Evolutionary conservation across 306 rosid genomes (phyloP).

Genomic region (Styphnolobium japonicum): DNA sequence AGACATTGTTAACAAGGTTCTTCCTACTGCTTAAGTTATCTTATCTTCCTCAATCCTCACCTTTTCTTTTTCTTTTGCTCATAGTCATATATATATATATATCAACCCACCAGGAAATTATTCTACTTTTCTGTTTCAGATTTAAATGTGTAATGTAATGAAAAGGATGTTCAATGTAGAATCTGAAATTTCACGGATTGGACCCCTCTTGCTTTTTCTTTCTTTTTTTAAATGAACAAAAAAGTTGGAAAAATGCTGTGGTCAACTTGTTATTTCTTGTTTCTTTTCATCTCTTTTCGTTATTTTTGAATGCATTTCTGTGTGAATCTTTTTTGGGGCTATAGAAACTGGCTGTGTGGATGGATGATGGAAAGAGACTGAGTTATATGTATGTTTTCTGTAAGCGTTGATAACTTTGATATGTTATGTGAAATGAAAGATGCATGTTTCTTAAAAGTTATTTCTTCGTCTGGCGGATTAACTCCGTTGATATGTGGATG

Average conservation of each 20-base stretch:
- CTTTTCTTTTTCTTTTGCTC: background rate
- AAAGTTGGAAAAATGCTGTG: no score
- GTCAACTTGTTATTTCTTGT: no score
- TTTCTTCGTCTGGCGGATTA: no score
- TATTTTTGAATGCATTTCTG: background rate
- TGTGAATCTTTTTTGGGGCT: background rate
- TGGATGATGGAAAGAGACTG: background rate
- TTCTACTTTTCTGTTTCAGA: background rate
- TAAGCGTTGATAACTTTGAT: no score
- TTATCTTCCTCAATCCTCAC: background rate
- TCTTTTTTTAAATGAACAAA: no score
- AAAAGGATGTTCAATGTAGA: background rate
- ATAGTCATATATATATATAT: no score
- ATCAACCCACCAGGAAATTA: background rate
- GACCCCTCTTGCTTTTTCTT: background rate
- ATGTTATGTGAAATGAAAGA: no score
- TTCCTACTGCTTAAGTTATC: conserved; percentile 59
- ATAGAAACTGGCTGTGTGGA: background rate
- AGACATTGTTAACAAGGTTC: conserved; percentile 91
- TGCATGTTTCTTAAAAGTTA: no score
- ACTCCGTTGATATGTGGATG: no score
- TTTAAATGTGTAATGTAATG: background rate
- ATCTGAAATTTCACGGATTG: background rate
- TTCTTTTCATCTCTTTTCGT: background rate
- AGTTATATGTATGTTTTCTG: background rate